These are phyloP conservation scores for Solanum verrucosum DNA, from an alignment of 257 asterid genomes.

Conservation along the genomic window DNA sequence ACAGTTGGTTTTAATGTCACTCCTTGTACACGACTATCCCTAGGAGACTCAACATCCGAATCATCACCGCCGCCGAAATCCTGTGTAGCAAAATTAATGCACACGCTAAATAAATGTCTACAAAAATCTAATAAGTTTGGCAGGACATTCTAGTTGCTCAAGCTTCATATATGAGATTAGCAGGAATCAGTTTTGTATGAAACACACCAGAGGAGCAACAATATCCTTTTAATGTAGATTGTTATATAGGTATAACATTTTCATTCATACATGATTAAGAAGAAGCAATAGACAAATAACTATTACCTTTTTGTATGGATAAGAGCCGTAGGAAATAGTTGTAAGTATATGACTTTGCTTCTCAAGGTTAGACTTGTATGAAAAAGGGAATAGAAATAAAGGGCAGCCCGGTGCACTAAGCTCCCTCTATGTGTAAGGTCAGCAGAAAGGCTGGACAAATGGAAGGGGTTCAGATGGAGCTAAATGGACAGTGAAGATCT, in stretches of 20 bases:
- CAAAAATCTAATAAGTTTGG: neutral
- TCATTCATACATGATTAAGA: neutral
- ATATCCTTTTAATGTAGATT: neutral
- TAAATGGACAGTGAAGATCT: neutral
- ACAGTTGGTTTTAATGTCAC: slow-evolving; percentile 26
- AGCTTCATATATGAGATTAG: neutral
- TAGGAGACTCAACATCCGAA: slow-evolving; percentile 53
- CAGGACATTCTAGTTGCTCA: neutral
- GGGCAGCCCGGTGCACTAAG: neutral
- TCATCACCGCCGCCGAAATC: slow-evolving; percentile 58
- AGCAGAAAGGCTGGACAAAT: neutral
- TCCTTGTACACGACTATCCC: slow-evolving; percentile 21
- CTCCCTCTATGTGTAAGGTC: neutral
- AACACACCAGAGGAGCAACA: neutral
- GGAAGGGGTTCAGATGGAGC: neutral
- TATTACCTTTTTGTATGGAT: neutral
- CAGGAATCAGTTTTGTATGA: neutral
- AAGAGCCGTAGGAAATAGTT: neutral
- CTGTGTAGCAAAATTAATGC: slow-evolving; percentile 32
- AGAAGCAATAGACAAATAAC: neutral
- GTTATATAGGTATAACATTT: neutral
- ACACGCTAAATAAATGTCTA: neutral
- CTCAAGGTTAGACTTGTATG: neutral
- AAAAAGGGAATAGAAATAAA: neutral
- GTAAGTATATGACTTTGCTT: neutral